Conservation (phyloP, 2,329 filamentous ascomycete genomes). For the Lomentospora prolificans region DNA sequence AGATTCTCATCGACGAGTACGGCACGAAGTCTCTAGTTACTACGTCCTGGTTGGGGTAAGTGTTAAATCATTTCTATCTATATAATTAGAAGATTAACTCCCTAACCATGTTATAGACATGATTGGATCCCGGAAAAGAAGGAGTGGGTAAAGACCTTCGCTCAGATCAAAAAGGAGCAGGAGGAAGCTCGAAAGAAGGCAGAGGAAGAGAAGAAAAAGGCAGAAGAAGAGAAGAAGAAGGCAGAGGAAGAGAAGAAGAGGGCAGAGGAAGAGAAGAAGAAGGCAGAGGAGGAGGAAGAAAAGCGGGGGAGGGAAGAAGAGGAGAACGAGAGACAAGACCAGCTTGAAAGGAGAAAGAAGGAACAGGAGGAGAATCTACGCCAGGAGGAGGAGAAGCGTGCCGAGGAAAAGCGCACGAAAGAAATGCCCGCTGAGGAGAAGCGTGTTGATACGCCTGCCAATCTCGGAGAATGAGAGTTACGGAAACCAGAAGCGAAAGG, state of each 20-base stretch:
- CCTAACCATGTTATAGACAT: slow-evolving; percentile 35
- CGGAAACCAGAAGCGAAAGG: too few relatives aligned
- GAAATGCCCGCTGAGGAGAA: too few relatives aligned
- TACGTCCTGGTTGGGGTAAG: slow-evolving; percentile 54
- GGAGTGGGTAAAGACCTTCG: slow-evolving; percentile 44
- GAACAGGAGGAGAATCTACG: background rate
- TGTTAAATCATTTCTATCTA: slow-evolving; percentile 13
- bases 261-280: slow-evolving; percentile 7
- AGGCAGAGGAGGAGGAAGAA: slow-evolving; percentile 12
- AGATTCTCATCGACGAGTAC: slow-evolving; percentile 57
- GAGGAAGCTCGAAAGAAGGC: slow-evolving; percentile 18
- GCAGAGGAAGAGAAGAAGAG: slow-evolving; percentile 11
- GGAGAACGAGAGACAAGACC: background rate
- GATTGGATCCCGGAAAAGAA: slow-evolving; percentile 47
- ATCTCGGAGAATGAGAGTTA: too few relatives aligned
- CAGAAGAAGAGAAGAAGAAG: slow-evolving; percentile 8
- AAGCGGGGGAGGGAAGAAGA: slow-evolving; percentile 9
- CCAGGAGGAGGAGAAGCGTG: background rate
- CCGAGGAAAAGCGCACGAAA: background rate
- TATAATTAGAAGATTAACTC: background rate
- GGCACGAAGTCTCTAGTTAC: slow-evolving; percentile 47
- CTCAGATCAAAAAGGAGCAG: slow-evolving; percentile 18
- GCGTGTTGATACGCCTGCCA: too few relatives aligned
- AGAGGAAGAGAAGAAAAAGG: slow-evolving; percentile 15
- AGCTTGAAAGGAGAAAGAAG: background rate